These are phyloP conservation scores for Clausena lansium DNA, from an alignment of 345 rosid species.

Conservation along the genomic window DNA sequence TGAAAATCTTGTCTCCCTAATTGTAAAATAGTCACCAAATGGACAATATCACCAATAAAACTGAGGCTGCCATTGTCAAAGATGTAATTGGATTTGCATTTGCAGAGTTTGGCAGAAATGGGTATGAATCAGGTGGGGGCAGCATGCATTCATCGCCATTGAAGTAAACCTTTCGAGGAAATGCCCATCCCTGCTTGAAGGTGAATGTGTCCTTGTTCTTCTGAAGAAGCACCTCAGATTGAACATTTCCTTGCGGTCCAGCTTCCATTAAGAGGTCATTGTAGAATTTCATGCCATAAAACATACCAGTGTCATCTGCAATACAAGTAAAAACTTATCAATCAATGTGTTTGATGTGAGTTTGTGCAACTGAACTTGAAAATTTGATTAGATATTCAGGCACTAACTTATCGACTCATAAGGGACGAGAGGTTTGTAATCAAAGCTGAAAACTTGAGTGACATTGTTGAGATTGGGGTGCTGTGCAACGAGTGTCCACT, in stretches of 20 bases:
- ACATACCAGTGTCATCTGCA: slow-evolving; percentile 65
- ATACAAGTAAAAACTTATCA: neutral
- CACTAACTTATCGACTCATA: slow-evolving; percentile 51
- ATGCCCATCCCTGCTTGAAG: slow-evolving; percentile 60
- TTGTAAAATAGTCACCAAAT: slow-evolving; percentile 15
- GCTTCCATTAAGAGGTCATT: slow-evolving; percentile 58
- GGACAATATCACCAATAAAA: slow-evolving; percentile 22
- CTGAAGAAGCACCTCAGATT: slow-evolving; percentile 51
- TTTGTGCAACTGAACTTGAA: neutral
- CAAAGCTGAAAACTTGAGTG: slow-evolving; percentile 64
- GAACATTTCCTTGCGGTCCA: slow-evolving; percentile 56
- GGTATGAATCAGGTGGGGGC: slow-evolving; percentile 53
- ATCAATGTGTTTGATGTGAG: neutral
- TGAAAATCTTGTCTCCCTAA: slow-evolving; percentile 6
- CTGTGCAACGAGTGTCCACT: slow-evolving; percentile 64
- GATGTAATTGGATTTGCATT: slow-evolving; percentile 16
- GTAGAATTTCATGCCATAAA: slow-evolving; percentile 52
- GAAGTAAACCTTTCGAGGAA: slow-evolving; percentile 56
- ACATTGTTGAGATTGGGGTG: slow-evolving; percentile 62
- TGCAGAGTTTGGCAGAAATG: slow-evolving; percentile 42
- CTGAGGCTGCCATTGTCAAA: slow-evolving; percentile 26
- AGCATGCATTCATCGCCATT: slow-evolving; percentile 62
- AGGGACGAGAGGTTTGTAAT: slow-evolving; percentile 53
- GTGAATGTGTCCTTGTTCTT: slow-evolving; percentile 46
- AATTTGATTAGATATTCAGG: slow-evolving; percentile 1